phyloP scores from a whole-genome alignment of 176 grass and related monocot genomes.

The Aegilops longissima region DNA sequence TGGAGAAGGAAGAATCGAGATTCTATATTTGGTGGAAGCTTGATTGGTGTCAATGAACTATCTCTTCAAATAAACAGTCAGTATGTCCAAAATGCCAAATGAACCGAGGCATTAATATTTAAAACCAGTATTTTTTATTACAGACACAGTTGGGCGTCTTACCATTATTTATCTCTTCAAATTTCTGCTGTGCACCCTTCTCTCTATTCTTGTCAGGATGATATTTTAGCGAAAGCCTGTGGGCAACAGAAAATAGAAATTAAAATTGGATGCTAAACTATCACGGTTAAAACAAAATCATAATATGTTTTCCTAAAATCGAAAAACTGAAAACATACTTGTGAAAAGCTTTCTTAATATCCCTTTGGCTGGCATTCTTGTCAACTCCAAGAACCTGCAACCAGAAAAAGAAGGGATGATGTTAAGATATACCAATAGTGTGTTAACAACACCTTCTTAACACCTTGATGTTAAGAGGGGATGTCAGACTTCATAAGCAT shows the following conservation, averaged over 20 bases:
- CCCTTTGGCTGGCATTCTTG: conserved; percentile 85
- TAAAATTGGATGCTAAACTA: background rate
- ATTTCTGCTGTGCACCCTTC: conserved; percentile 83
- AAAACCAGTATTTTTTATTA: background rate
- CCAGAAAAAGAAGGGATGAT: background rate
- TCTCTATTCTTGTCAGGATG: conserved; percentile 98
- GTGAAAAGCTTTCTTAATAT: conserved; percentile 98
- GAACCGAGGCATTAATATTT: background rate
- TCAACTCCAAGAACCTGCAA: conserved; percentile 94
- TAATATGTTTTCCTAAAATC: background rate
- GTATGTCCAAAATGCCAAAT: background rate
- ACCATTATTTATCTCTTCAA: conserved; percentile 96
- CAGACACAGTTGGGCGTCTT: conserved; percentile 16
- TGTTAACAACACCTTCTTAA: background rate
- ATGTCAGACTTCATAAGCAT: background rate
- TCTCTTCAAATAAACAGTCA: background rate
- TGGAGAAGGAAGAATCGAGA: background rate
- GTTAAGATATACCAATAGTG: background rate
- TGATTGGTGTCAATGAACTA: background rate
- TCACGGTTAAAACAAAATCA: conserved; percentile 4
- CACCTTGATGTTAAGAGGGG: background rate
- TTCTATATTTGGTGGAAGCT: background rate
- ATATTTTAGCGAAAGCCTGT: conserved; percentile 86
- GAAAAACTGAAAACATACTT: conserved; percentile 48
- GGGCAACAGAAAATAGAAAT: conserved; percentile 16